Percentiles rank a stretch among this genome's conserved stretches.
Conservation (phyloP, 257 asterid genomes). For the Parsonsia alboflavescens region DNA sequence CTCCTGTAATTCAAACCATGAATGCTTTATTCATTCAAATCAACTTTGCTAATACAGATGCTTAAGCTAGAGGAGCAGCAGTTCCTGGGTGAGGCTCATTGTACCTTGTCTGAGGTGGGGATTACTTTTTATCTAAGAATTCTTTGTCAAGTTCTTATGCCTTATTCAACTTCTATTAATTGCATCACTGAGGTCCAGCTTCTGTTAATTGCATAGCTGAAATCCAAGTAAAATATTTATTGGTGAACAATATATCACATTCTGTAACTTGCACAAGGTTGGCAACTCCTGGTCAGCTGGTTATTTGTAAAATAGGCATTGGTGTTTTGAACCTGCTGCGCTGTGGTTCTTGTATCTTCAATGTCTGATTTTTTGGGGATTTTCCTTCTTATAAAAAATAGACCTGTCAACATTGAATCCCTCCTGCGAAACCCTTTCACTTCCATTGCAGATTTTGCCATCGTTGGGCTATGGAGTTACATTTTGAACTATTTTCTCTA, state of each 20-base stretch:
- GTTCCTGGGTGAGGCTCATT: conserved; percentile 92
- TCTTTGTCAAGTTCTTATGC: conserved; percentile 5
- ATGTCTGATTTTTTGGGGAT: neutral
- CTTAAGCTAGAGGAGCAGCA: conserved; percentile 92
- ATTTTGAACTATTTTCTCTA: neutral
- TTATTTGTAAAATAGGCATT: neutral
- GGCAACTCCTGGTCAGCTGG: neutral
- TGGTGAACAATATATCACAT: neutral
- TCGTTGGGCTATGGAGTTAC: conserved; percentile 1
- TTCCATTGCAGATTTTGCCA: neutral
- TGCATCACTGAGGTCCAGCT: neutral
- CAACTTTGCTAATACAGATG: conserved; percentile 25
- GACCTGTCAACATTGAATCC: neutral
- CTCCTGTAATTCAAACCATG: neutral
- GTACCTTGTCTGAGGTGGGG: conserved; percentile 78
- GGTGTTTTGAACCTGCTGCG: neutral
- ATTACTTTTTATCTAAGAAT: conserved; percentile 19
- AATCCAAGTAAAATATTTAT: neutral
- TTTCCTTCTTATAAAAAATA: neutral
- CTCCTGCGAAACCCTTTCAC: neutral
- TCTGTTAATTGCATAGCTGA: neutral
- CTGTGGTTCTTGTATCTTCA: neutral
- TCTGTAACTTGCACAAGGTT: neutral
- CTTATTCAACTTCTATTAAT: neutral
- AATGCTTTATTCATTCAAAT: neutral